Evolutionary conservation across 2,329 filamentous ascomycete species (phyloP).

Genomic region (Ceratocystis diversiconidia): DNA sequence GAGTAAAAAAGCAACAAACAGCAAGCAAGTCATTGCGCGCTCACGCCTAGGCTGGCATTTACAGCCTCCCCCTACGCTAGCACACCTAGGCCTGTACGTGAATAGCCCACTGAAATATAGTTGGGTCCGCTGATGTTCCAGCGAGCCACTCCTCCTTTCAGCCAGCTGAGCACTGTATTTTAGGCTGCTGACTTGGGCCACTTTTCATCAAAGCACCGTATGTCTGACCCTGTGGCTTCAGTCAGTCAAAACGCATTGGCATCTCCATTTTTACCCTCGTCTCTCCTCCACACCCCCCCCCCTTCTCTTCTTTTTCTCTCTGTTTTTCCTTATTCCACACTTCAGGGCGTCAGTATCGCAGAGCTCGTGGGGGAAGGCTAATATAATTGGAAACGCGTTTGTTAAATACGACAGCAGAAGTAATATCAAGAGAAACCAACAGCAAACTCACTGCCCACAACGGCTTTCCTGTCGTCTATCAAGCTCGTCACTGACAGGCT

Average conservation of each 20-base stretch:
- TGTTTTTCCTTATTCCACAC: background rate
- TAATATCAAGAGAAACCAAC: too few relatives aligned
- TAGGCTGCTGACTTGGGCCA: background rate
- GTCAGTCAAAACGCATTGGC: background rate
- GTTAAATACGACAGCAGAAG: too few relatives aligned
- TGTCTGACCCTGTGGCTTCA: background rate
- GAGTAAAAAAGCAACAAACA: too few relatives aligned
- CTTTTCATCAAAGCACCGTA: background rate
- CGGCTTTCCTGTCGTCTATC: too few relatives aligned
- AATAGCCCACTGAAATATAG: background rate
- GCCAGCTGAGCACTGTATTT: background rate
- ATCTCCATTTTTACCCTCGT: background rate
- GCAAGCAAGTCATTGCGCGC: too few relatives aligned
- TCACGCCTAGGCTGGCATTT: too few relatives aligned
- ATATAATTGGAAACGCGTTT: too few relatives aligned
- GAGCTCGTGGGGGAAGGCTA: background rate
- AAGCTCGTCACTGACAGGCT: too few relatives aligned
- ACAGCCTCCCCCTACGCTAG: too few relatives aligned
- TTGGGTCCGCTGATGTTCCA: background rate
- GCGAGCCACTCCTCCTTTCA: background rate
- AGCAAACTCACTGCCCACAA: too few relatives aligned
- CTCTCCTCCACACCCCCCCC: background rate
- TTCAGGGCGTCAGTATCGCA: slow-evolving; percentile 2
- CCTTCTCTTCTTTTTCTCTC: background rate
- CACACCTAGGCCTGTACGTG: too few relatives aligned